A percentile compares a stretch with the other conserved stretches of the same genome.
Conservation (phyloP, 2,329 filamentous ascomycete species). For the Fusarium sororula region DNA sequence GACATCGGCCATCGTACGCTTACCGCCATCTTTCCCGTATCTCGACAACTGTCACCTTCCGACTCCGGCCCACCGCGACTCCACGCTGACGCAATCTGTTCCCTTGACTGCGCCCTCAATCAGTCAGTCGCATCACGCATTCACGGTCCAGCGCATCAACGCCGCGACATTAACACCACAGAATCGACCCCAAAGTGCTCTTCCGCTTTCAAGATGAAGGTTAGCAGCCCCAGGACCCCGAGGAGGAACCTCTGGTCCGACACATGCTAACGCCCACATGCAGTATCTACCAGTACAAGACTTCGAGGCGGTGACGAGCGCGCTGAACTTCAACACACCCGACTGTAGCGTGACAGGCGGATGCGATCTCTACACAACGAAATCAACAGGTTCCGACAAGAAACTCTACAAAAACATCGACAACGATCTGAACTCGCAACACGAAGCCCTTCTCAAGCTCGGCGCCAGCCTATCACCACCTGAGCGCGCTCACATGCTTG, state of each 20-base stretch:
- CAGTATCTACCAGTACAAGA: constrained; percentile 92
- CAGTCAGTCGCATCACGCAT: constrained; percentile 24
- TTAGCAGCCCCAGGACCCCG: constrained; percentile 31
- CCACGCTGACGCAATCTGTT: constrained; percentile 46
- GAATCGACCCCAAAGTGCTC: neutral
- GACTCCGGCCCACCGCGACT: constrained; percentile 37
- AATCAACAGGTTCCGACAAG: constrained; percentile 94
- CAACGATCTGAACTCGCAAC: constrained; percentile 87
- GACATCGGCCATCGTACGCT: neutral
- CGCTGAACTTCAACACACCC: constrained; percentile 93
- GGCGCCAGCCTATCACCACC: constrained; percentile 89
- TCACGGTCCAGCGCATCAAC: constrained; percentile 11
- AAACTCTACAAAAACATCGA: constrained; percentile 98
- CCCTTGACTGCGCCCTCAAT: constrained; percentile 21
- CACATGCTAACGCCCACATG: constrained; percentile 29
- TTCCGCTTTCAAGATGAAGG: constrained; percentile 50
- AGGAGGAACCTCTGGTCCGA: neutral
- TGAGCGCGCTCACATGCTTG: constrained; percentile 74
- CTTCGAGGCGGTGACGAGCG: constrained; percentile 89
- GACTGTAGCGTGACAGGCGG: constrained; percentile 92
- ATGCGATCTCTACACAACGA: constrained; percentile 97
- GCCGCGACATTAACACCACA: constrained; percentile 1
- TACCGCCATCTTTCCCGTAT: constrained; percentile 24
- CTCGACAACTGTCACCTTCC: constrained; percentile 32
- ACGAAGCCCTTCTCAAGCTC: constrained; percentile 86